Evolutionary conservation across 192 early-diverging fungal species (phyloP), one percentile per base, ranked within the genome.

Genomic region (Podila verticillata): DNA sequence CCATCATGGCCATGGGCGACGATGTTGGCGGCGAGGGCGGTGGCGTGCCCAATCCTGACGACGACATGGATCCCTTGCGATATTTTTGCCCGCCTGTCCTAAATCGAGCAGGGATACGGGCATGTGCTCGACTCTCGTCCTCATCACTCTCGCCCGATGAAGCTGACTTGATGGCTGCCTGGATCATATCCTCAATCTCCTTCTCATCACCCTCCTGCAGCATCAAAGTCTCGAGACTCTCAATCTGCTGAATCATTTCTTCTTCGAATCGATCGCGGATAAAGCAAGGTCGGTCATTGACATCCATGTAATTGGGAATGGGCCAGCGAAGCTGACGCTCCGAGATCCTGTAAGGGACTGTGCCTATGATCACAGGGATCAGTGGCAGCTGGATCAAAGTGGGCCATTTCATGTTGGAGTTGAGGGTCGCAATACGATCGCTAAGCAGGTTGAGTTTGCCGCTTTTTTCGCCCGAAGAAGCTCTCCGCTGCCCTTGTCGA

Each of bases 201-300:
- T 65, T 22, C 9, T 80, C 68, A 59, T 80, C 77, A 0, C 72
- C 70, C n/a, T 80, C 77, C n/a, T 68, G 69, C 5, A 44, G 61
- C 57, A 80, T 65, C 61, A 80, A n/a, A 0, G 69, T 80, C 70
- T 80, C 77, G 19, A 80, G 70, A 60, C 61, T 67, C 47, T 72
- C 36, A 0, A 80, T 31, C 35, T 80, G 77, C 51, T 80, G 77
- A 30, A 80, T 80, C 77, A 80, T 80, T 44, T 80, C 77, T 29
- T 80, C 77, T 47, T 80, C 77, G 48, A 80, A 80, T 36, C 70
- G 65, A 65, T 80, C 77, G 19, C 77, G 77, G 22, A 80, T 48
- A 60, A 80, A 80, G 10, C 77, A 48, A 5, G 77, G 77, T 47
- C 77, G 58, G 44, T 80, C 77, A 34, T 57, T 72, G 10, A 80